Evolutionary conservation across 2,329 filamentous ascomycete species (phyloP), one percentile per base, ranked within the genome.

Genomic region (Davidsoniella virescens): DNA sequence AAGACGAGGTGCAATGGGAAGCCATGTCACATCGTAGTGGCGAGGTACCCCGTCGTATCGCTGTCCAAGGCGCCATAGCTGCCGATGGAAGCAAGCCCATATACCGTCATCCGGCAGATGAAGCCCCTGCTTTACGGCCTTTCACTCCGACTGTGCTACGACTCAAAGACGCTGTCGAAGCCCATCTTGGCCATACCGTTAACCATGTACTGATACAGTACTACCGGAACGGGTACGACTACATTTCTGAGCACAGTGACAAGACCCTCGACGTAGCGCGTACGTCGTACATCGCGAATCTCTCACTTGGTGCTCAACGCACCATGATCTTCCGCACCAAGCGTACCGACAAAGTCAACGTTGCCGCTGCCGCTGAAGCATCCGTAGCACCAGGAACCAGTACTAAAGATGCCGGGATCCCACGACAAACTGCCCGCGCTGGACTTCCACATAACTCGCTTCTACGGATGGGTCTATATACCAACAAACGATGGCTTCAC

Each of bases 181-280:
- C 73, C 51, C 68, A 76, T 14, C 71, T 94, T 1, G 82, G 84
- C 0, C 92, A 96, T 59, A 68, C 76, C 1, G 66, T 98, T 40
- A 98, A 98, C 59, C 92, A 98, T 61, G 88, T 81, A 1, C 68
- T 98, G 44, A 93, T 98, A 43, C 92, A 98, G 60, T 76, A 87
- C 52, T 98, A 98, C 60, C 84, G 92, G n/a, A 74, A 75, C 57
- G 86, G 90, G 2, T 78, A 77, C 44, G 92, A 98, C 64, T 87
- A 87, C 61, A 98, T 98, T 55, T 92, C 86, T 0, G 92, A 98
- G 61, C 92, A 98, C 61, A 93, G 87, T 38, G 92, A 98, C 63
- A 98, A 98, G 66, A 94, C 90, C 0, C 70, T 98, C 20, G 92
- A 98, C 62, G 92, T 98, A 51, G 80, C 78, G 10, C 77, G 75